Evolutionary conservation across 306 rosid species (phyloP).

Genomic region (Senna siamea): DNA sequence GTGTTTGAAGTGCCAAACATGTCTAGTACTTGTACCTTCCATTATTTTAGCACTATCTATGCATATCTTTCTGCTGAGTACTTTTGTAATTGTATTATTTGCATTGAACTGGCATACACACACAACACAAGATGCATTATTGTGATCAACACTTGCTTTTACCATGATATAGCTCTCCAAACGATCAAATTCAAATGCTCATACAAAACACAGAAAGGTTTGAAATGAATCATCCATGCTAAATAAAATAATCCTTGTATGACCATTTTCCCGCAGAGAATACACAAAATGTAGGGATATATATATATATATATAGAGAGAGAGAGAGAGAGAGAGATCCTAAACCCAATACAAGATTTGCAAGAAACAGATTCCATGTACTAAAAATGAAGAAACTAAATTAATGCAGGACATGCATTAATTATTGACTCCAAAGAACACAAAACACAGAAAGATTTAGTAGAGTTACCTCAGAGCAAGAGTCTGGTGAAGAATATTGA

Average conservation of each 20-base stretch:
- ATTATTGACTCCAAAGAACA: background rate
- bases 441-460: constrained; percentile 9
- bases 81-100: constrained; percentile 5
- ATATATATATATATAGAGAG: no score
- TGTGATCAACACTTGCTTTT: background rate
- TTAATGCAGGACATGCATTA: background rate
- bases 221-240: no score
- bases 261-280: background rate
- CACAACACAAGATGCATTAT: constrained; percentile 9
- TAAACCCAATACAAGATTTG: background rate
- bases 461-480: constrained; percentile 35
- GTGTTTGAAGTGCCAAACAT: constrained; percentile 14
- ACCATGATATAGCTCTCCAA: background rate
- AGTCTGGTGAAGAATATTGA: constrained; percentile 18
- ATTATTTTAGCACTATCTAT: background rate
- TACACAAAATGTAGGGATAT: background rate
- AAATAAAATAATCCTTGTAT: background rate
- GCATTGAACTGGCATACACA: constrained; percentile 16
- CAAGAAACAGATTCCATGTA: background rate
- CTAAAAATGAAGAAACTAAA: background rate
- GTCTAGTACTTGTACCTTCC: background rate
- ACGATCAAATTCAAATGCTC: constrained; percentile 22
- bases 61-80: background rate
- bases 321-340: background rate
- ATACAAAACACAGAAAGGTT: no score